Conservation (phyloP, 805 yeast species). For the Candida vartiovaarae region DNA sequence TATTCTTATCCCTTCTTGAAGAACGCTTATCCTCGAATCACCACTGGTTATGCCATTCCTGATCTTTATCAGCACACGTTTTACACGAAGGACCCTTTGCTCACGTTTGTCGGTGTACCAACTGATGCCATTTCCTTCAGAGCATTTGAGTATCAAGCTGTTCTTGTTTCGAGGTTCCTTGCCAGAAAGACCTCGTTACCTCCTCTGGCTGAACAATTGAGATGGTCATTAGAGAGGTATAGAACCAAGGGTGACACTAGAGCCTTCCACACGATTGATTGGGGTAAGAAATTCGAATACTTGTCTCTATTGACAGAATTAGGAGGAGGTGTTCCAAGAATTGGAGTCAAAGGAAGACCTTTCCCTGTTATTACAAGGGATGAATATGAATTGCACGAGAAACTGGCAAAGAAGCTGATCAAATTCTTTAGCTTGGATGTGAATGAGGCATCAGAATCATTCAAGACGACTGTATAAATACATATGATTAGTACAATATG, state of each 20-base stretch:
- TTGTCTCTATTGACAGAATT: slow-evolving; percentile 20
- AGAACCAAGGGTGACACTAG: slow-evolving; percentile 24
- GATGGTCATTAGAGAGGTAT: slow-evolving; percentile 27
- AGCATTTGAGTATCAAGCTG: slow-evolving; percentile 36
- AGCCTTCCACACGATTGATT: slow-evolving; percentile 30
- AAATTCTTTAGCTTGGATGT: slow-evolving; percentile 15
- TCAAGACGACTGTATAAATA: neutral
- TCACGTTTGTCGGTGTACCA: slow-evolving; percentile 32
- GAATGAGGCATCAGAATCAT: slow-evolving; percentile 1
- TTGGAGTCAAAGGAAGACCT: slow-evolving; percentile 16
- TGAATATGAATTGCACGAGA: slow-evolving; percentile 24
- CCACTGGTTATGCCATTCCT: slow-evolving; percentile 24
- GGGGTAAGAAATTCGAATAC: slow-evolving; percentile 25
- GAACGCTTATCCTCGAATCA: slow-evolving; percentile 19
- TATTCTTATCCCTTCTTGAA: slow-evolving; percentile 50
- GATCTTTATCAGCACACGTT: slow-evolving; percentile 30
- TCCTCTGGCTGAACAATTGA: slow-evolving; percentile 21
- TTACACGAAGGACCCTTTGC: slow-evolving; percentile 26
- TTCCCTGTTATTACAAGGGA: slow-evolving; percentile 18
- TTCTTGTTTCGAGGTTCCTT: slow-evolving; percentile 27
- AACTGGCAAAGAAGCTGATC: slow-evolving; percentile 6
- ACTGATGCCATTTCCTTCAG: slow-evolving; percentile 33
- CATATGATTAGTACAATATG: neutral
- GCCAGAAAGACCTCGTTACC: slow-evolving; percentile 28
- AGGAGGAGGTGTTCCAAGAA: slow-evolving; percentile 21